Evolutionary conservation across 257 asterid genomes (phyloP).

Genomic region (Cynanchum wilfordii): DNA sequence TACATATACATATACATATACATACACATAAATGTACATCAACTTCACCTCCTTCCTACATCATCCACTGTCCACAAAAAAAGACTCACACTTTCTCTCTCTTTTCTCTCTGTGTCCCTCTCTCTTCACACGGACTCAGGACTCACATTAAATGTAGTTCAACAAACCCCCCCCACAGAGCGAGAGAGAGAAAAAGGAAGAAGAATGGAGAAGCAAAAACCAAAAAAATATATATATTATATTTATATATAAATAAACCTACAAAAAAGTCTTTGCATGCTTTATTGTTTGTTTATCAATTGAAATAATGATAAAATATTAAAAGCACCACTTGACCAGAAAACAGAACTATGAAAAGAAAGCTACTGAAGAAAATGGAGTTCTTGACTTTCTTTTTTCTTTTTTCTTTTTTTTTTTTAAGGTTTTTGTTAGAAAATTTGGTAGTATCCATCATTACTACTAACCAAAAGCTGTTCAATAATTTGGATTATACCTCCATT

Average conservation of each 20-base stretch:
- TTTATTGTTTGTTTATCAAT: conserved; percentile 18
- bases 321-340: conserved; percentile 3
- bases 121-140: conserved; percentile 17
- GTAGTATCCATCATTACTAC: not conserved
- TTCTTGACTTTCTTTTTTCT: not conserved
- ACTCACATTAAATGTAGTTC: conserved; percentile 34
- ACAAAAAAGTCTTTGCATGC: conserved; percentile 9
- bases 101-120: not conserved
- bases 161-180: conserved; percentile 12
- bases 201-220: conserved; percentile 1
- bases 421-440: not conserved
- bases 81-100: not conserved
- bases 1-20: not conserved
- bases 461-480: not conserved
- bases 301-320: not conserved
- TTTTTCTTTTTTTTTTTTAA: not conserved
- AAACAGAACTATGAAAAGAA: conserved; percentile 1
- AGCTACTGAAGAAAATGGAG: conserved; percentile 1
- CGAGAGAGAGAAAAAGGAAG: not conserved
- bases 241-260: no score
- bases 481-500: not conserved
- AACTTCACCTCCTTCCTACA: conserved; percentile 14
- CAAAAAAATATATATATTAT: no score
- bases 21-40: conserved; percentile 1
- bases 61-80: conserved; percentile 5